A percentile compares a stretch with the other conserved stretches of the same genome.
phyloP scores from a whole-genome alignment of 345 rosid genomes.

The Citrus cavaleriei region DNA sequence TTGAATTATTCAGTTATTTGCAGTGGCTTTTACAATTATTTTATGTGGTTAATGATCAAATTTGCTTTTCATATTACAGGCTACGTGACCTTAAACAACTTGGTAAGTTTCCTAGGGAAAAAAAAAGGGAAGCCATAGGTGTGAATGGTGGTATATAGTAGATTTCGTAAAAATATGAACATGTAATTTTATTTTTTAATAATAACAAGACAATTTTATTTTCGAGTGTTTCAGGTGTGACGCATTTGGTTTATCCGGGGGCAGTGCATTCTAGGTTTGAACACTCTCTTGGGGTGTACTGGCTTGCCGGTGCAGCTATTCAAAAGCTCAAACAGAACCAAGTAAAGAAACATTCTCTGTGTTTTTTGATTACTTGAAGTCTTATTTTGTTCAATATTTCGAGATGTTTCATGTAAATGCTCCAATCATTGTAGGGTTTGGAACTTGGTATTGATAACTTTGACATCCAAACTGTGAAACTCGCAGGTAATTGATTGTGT shows the following conservation, averaged over 20 bases:
- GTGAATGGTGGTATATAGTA: neutral
- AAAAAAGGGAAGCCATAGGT: neutral
- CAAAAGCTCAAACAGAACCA: conserved; percentile 60
- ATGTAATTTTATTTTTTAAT: too few species aligned
- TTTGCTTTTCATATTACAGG: conserved; percentile 37
- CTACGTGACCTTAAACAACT: conserved; percentile 93
- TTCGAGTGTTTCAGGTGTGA: conserved; percentile 50
- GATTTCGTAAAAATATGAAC: neutral
- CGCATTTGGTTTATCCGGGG: conserved; percentile 86
- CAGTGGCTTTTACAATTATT: neutral
- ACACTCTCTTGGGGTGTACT: conserved; percentile 91
- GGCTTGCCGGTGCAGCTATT: conserved; percentile 80
- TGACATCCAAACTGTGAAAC: conserved; percentile 85
- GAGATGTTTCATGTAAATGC: conserved; percentile 9
- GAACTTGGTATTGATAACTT: conserved; percentile 76
- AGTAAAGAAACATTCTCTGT: conserved; percentile 33
- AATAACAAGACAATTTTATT: neutral
- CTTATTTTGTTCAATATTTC: neutral
- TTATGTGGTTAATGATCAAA: neutral
- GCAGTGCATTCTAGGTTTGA: conserved; percentile 92
- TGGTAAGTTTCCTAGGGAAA: conserved; percentile 40
- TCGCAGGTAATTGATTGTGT: conserved; percentile 57
- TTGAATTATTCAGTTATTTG: neutral
- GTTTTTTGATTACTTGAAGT: neutral
- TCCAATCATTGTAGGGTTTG: conserved; percentile 44